Evolutionary conservation across 1,284 basidiomycete genomes (phyloP).

Genomic region (Austroboletus niveus): DNA sequence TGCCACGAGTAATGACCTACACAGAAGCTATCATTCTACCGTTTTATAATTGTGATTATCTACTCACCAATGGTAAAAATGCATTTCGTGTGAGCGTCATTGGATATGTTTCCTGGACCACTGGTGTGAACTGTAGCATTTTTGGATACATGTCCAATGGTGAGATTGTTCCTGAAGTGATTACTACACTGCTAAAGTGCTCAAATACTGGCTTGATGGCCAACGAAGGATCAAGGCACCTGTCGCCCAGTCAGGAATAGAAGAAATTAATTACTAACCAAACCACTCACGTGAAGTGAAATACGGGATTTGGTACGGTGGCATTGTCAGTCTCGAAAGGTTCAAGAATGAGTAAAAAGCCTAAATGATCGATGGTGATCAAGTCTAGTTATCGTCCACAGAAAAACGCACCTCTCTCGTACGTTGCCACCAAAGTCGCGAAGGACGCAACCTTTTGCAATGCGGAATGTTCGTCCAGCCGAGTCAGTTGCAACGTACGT

Average conservation of each 20-base stretch:
- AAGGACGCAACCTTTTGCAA: slow-evolving; percentile 96
- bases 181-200: slow-evolving; percentile 96
- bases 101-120: slow-evolving; percentile 95
- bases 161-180: slow-evolving; percentile 98
- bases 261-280: neutral
- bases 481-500: slow-evolving; percentile 86
- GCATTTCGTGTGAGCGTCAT: slow-evolving; percentile 98
- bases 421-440: slow-evolving; percentile 96
- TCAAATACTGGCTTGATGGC: slow-evolving; percentile 99
- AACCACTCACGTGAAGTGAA: slow-evolving; percentile 87
- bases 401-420: slow-evolving; percentile 79
- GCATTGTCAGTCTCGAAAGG: slow-evolving; percentile 99
- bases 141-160: slow-evolving; percentile 99
- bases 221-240: slow-evolving; percentile 95
- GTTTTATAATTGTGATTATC: neutral
- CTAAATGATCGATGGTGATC: slow-evolving; percentile 39
- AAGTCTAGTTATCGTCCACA: neutral
- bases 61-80: slow-evolving; percentile 89
- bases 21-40: neutral
- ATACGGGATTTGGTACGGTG: slow-evolving; percentile 98
- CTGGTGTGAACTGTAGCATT: slow-evolving; percentile 98
- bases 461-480: slow-evolving; percentile 89
- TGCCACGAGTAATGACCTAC: slow-evolving; percentile 97
- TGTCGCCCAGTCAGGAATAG: slow-evolving; percentile 33
- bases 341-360: slow-evolving; percentile 96